Conservation (phyloP, 352 stramenopile genomes). For the Phytophthora capsici region DNA sequence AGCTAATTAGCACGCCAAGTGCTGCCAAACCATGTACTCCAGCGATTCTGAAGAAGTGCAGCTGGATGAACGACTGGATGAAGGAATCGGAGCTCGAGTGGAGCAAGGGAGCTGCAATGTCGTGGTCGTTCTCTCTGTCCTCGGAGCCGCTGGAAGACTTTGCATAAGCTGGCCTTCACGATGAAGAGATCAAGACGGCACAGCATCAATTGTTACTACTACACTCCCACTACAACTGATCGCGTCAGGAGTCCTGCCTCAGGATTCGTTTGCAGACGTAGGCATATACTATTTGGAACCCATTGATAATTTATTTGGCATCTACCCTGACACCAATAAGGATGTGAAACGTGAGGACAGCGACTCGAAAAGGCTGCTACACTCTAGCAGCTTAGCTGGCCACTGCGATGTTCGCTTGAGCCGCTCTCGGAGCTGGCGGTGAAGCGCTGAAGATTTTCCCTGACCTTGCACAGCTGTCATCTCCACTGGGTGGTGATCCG, state of each 20-base stretch:
- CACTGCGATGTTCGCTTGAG: constrained; percentile 25
- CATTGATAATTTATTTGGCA: constrained; percentile 51
- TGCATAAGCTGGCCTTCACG: constrained; percentile 12
- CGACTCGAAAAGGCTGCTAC: not conserved
- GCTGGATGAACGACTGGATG: constrained; percentile 63
- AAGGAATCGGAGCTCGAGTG: constrained; percentile 64
- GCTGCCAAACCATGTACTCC: constrained; percentile 14
- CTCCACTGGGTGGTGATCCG: constrained; percentile 43
- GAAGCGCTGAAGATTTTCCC: constrained; percentile 37
- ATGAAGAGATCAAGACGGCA: not conserved
- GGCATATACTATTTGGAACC: constrained; percentile 19
- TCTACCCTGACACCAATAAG: constrained; percentile 30
- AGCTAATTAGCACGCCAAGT: constrained; percentile 28
- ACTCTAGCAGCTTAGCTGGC: constrained; percentile 19
- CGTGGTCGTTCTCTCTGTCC: constrained; percentile 62
- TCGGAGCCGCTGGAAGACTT: constrained; percentile 54
- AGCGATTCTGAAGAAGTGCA: constrained; percentile 38
- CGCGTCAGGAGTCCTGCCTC: constrained; percentile 12
- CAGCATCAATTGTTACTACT: constrained; percentile 5
- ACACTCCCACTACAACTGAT: constrained; percentile 8
- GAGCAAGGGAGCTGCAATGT: constrained; percentile 58
- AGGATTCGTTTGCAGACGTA: constrained; percentile 12
- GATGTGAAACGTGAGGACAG: constrained; percentile 18
- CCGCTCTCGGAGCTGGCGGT: constrained; percentile 11
- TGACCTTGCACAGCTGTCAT: constrained; percentile 39